Percentiles rank a stretch among this genome's conserved stretches.
Evolutionary conservation across 176 grass and related monocot species (phyloP).

Genomic region (Zoysia japonica): DNA sequence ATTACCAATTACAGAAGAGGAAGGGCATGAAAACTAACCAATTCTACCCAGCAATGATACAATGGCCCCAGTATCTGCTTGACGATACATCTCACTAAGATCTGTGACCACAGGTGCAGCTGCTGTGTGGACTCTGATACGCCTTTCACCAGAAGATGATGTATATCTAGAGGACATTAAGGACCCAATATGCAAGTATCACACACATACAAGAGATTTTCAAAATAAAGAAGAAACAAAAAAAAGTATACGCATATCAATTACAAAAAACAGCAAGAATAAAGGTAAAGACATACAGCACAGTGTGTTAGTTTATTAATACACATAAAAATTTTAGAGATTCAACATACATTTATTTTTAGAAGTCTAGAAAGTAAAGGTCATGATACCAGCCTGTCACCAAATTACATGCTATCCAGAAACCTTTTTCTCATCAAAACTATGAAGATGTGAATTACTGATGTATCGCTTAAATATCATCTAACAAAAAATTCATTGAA

Average conservation of each 20-base stretch:
- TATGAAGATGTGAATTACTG: not conserved
- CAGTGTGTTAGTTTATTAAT: not conserved
- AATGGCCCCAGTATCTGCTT: conserved; percentile 92
- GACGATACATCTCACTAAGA: conserved; percentile 95
- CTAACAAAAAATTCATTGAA: not conserved
- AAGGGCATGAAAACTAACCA: conserved; percentile 54
- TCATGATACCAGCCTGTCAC: not conserved
- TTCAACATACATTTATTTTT: not conserved
- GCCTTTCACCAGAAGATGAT: conserved; percentile 90
- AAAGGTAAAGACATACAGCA: not conserved
- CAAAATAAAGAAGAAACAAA: conserved; percentile 11
- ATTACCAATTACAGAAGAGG: conserved; percentile 17
- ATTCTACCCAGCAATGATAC: conserved; percentile 72
- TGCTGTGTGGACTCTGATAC: conserved; percentile 96
- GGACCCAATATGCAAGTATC: conserved; percentile 47
- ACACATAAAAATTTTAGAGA: not conserved
- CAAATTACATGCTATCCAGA: conserved; percentile 6
- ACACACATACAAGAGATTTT: conserved; percentile 22
- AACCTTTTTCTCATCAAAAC: not conserved
- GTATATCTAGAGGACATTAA: conserved; percentile 80
- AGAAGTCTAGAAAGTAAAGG: not conserved
- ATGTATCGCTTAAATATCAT: not conserved
- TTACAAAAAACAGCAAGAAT: not conserved
- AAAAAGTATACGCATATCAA: not conserved
- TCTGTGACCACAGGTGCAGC: conserved; percentile 93